Conservation (phyloP, 2,329 filamentous ascomycete genomes). For the Colletotrichum sp. region DNA sequence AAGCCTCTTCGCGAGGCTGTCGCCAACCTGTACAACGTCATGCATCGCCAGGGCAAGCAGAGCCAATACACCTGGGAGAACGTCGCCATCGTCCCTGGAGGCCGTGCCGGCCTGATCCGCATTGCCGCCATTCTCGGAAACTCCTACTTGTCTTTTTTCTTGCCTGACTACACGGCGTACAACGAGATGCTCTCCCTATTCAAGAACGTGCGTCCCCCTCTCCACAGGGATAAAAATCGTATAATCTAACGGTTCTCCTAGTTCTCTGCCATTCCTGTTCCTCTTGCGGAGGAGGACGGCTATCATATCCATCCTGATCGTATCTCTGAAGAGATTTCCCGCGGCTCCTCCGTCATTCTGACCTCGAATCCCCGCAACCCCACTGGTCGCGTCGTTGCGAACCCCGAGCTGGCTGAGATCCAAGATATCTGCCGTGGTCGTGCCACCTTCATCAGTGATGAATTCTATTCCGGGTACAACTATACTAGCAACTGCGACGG, state of each 20-base stretch:
- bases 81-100: conserved; percentile 93
- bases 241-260: conserved; percentile 33
- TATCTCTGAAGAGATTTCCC: conserved; percentile 88
- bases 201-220: conserved; percentile 68
- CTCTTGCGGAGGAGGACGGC: conserved; percentile 81
- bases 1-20: conserved; percentile 88
- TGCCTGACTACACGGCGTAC: conserved; percentile 95
- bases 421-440: conserved; percentile 92
- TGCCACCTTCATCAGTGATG: conserved; percentile 91
- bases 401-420: conserved; percentile 86
- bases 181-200: conserved; percentile 97
- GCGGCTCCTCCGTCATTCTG: conserved; percentile 85
- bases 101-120: conserved; percentile 88
- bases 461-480: conserved; percentile 97
- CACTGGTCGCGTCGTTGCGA: conserved; percentile 84
- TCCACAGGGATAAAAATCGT: not conserved
- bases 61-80: conserved; percentile 98
- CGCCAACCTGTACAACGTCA: conserved; percentile 89
- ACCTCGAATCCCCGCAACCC: conserved; percentile 97
- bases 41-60: conserved; percentile 85
- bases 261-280: conserved; percentile 88
- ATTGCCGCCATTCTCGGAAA: conserved; percentile 95
- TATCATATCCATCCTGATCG: conserved; percentile 95
- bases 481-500: conserved; percentile 94
- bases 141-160: conserved; percentile 91